phyloP scores from a whole-genome alignment of 345 rosid genomes.

The Clarkia xantiana region DNA sequence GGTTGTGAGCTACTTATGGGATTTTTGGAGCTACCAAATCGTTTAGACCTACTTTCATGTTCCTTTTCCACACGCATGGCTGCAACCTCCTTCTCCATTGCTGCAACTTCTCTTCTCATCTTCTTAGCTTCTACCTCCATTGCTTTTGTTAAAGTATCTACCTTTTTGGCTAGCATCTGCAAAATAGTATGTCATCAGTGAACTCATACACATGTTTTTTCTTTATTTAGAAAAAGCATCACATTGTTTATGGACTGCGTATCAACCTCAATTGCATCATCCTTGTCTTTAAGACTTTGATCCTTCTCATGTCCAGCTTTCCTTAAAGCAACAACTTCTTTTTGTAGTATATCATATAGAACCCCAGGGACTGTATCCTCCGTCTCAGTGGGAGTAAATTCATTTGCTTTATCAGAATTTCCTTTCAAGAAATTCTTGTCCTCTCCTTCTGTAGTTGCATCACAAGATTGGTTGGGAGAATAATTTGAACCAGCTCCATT shows the following conservation, averaged over 20 bases:
- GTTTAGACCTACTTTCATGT: constrained; percentile 52
- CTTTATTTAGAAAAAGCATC: too few species aligned
- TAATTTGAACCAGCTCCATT: constrained; percentile 42
- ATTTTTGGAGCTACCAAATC: constrained; percentile 39
- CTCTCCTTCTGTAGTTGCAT: constrained; percentile 33
- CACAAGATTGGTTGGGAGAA: constrained; percentile 61
- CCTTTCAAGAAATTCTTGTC: constrained; percentile 30
- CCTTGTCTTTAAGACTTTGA: constrained; percentile 87
- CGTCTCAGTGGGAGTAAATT: constrained; percentile 29
- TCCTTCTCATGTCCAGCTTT: constrained; percentile 84
- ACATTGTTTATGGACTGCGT: too few species aligned
- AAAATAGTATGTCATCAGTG: background rate
- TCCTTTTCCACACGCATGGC: constrained; percentile 82
- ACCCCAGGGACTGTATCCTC: constrained; percentile 62
- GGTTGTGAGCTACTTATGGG: constrained; percentile 49
- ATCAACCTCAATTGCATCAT: constrained; percentile 85
- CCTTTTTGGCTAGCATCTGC: constrained; percentile 89
- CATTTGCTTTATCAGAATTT: constrained; percentile 38
- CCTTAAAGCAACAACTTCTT: constrained; percentile 68
- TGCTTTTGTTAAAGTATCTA: constrained; percentile 80
- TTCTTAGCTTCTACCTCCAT: constrained; percentile 94
- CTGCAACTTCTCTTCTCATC: constrained; percentile 90
- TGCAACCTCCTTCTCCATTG: constrained; percentile 87
- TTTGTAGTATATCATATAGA: constrained; percentile 75
- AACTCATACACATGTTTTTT: too few species aligned